A percentile compares a stretch with the other conserved stretches of the same genome.
Conservation (phyloP, 108 stramenopile species). For the Asterionellopsis glacialis region DNA sequence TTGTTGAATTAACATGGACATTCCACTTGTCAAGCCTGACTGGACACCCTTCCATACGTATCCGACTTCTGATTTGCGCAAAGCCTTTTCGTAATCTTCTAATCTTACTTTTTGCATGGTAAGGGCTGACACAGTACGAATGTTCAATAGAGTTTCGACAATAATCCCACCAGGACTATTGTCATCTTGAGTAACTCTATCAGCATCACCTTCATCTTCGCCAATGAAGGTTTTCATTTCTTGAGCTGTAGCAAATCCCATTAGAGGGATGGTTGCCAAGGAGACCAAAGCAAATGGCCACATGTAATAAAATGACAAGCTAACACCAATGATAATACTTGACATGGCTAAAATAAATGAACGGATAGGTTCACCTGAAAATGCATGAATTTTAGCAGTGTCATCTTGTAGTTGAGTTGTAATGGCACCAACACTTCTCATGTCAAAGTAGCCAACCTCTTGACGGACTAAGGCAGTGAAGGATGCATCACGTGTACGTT, state of each 20-base stretch:
- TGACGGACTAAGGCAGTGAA: constrained; percentile 63
- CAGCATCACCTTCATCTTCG: constrained; percentile 42
- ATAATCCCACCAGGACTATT: constrained; percentile 65
- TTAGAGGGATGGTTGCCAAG: constrained; percentile 55
- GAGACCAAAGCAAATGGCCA: constrained; percentile 84
- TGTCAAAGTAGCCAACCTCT: constrained; percentile 77
- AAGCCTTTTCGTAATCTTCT: constrained; percentile 48
- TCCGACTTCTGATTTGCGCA: constrained; percentile 11
- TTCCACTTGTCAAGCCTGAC: constrained; percentile 5
- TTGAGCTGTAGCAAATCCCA: constrained; percentile 65
- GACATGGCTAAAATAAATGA: constrained; percentile 45
- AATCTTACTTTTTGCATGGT: constrained; percentile 52
- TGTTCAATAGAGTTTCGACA: constrained; percentile 74
- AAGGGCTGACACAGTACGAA: constrained; percentile 71
- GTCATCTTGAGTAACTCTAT: constrained; percentile 30
- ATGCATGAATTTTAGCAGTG: constrained; percentile 63
- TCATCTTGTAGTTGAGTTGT: constrained; percentile 82
- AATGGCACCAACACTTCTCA: constrained; percentile 57
- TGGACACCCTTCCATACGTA: constrained; percentile 2
- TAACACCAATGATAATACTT: constrained; percentile 48
- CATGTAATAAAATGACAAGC: constrained; percentile 59
- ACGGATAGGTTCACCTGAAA: constrained; percentile 70
- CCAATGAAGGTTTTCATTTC: constrained; percentile 69
- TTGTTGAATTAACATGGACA: constrained; percentile 42
- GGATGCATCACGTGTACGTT: constrained; percentile 52